Conservation (phyloP, 257 asterid genomes). For the Paraleonurus japonicus region DNA sequence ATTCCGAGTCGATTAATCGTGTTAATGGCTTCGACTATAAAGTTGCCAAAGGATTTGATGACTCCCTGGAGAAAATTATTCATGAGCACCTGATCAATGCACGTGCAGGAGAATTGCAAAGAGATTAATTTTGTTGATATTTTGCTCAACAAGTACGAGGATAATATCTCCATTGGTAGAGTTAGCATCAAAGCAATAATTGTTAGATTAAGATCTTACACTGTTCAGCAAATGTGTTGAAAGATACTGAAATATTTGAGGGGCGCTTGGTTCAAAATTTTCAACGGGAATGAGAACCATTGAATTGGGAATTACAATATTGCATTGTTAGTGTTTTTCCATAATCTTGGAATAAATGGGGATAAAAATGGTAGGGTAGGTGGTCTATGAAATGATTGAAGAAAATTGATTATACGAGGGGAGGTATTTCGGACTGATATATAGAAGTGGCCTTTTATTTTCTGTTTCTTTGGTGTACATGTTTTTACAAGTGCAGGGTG, state of each 20-base stretch:
- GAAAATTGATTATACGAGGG: no score
- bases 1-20: constrained; percentile 45
- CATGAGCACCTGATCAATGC: constrained; percentile 29
- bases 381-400: no score
- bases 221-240: no score
- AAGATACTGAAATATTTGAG: no score
- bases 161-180: constrained; percentile 20
- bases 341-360: no score
- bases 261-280: no score
- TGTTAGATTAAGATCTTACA: no score
- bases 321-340: no score
- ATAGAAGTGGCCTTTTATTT: background rate
- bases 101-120: background rate
- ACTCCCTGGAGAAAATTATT: constrained; percentile 37
- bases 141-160: constrained; percentile 31
- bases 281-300: no score
- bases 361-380: no score
- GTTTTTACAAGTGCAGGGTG: constrained; percentile 28
- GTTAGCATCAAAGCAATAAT: constrained; percentile 38
- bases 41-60: constrained; percentile 39
- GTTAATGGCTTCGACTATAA: constrained; percentile 41
- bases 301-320: no score
- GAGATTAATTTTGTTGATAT: constrained; percentile 39
- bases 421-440: no score
- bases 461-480: background rate